Evolutionary conservation across 306 rosid genomes (phyloP).

Genomic region (Comarum palustre): DNA sequence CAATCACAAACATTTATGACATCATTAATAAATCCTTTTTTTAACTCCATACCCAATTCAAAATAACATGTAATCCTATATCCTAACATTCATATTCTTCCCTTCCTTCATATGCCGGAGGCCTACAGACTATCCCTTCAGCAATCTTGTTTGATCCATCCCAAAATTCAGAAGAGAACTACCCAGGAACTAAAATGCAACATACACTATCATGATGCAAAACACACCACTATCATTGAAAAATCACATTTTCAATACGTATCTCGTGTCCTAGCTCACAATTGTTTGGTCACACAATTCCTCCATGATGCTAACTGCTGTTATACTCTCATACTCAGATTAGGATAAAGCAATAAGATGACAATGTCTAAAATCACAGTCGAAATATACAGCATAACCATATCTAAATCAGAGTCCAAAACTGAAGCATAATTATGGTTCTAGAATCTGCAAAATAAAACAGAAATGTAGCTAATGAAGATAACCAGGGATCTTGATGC

Average conservation of each 20-base stretch:
- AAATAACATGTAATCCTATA: background rate
- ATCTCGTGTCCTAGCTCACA: background rate
- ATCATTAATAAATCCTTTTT: background rate
- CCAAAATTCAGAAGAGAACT: background rate
- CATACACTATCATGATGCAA: background rate
- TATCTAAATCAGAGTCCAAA: background rate
- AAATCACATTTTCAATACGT: background rate
- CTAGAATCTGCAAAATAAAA: background rate
- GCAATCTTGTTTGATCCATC: background rate
- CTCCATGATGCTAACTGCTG: background rate
- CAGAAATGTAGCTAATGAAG: constrained; percentile 33
- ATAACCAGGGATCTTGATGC: constrained; percentile 93
- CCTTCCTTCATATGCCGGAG: background rate
- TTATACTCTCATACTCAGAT: background rate
- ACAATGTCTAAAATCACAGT: background rate
- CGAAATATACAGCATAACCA: background rate
- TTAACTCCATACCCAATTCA: background rate
- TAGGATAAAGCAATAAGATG: background rate
- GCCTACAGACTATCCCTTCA: background rate
- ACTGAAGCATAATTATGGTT: constrained; percentile 3
- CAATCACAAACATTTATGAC: too few species aligned
- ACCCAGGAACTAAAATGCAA: background rate
- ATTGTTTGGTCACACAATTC: background rate
- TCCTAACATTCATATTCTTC: background rate
- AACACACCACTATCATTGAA: background rate